phyloP scores from a whole-genome alignment of 306 rosid genomes.

The Styphnolobium japonicum region DNA sequence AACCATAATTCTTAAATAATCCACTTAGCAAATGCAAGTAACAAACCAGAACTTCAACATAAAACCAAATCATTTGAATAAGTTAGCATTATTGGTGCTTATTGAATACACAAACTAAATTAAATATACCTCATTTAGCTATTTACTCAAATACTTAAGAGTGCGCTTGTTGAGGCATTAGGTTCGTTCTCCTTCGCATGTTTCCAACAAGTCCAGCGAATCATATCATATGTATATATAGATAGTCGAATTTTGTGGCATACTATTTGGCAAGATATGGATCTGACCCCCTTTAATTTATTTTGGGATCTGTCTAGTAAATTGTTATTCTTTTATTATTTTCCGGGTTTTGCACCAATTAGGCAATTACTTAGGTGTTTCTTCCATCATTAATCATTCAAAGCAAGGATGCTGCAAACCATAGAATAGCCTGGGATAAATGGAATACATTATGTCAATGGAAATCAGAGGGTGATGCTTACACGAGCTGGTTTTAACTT shows the following conservation, averaged over 20 bases:
- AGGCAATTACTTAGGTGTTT: background rate
- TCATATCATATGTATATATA: background rate
- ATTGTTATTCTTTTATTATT: background rate
- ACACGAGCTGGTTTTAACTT: too few relatives aligned
- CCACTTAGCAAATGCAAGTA: too few relatives aligned
- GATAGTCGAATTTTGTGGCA: background rate
- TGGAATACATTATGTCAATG: too few relatives aligned
- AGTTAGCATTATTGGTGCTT: too few relatives aligned
- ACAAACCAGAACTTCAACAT: too few relatives aligned
- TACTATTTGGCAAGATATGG: background rate
- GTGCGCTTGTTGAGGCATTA: background rate
- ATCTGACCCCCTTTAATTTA: too few relatives aligned
- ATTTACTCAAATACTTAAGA: background rate
- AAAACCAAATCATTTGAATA: too few relatives aligned
- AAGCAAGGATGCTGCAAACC: background rate
- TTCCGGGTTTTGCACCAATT: background rate
- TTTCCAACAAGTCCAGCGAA: background rate
- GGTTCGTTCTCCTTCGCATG: background rate
- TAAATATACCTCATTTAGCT: too few relatives aligned
- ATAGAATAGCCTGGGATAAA: background rate
- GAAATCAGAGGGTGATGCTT: too few relatives aligned
- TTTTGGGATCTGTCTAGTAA: too few relatives aligned
- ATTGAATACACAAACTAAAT: background rate
- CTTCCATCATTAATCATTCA: background rate
- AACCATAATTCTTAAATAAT: too few relatives aligned